Conservation (phyloP, 495 filamentous ascomycete genomes). For the Astrothelium subdiscretum region DNA sequence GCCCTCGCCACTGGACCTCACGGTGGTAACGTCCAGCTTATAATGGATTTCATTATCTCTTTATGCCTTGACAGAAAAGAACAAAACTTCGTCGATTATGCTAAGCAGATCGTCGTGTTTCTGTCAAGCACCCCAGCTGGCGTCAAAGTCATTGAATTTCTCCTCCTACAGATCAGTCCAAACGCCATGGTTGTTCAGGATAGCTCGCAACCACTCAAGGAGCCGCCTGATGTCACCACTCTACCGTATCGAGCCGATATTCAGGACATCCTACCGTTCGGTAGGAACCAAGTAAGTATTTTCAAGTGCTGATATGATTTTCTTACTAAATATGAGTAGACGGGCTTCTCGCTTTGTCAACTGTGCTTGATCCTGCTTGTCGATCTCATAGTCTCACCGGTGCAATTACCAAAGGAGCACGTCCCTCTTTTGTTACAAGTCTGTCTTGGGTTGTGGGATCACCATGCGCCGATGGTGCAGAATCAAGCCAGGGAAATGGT, state of each 20-base stretch:
- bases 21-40: slow-evolving; percentile 86
- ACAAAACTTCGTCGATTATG: slow-evolving; percentile 93
- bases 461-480: slow-evolving; percentile 88
- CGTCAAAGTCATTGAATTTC: slow-evolving; percentile 85
- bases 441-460: slow-evolving; percentile 89
- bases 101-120: slow-evolving; percentile 95
- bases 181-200: slow-evolving; percentile 87
- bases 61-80: slow-evolving; percentile 87
- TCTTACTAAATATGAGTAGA: slow-evolving; percentile 19
- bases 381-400: slow-evolving; percentile 88
- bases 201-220: slow-evolving; percentile 49
- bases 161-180: slow-evolving; percentile 76
- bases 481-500: slow-evolving; percentile 97
- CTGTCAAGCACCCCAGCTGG: slow-evolving; percentile 84
- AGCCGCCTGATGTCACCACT: slow-evolving; percentile 59
- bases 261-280: slow-evolving; percentile 63
- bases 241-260: slow-evolving; percentile 88
- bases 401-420: slow-evolving; percentile 62
- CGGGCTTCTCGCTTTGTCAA: slow-evolving; percentile 83
- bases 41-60: slow-evolving; percentile 89
- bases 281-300: slow-evolving; percentile 64
- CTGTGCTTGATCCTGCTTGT: slow-evolving; percentile 88
- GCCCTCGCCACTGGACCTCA: slow-evolving; percentile 88
- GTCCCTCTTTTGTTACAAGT: slow-evolving; percentile 81
- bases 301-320: neutral